These are phyloP conservation scores for Lenwebbia sp. DNA, from an alignment of 345 rosid species.

Conservation along the genomic window DNA sequence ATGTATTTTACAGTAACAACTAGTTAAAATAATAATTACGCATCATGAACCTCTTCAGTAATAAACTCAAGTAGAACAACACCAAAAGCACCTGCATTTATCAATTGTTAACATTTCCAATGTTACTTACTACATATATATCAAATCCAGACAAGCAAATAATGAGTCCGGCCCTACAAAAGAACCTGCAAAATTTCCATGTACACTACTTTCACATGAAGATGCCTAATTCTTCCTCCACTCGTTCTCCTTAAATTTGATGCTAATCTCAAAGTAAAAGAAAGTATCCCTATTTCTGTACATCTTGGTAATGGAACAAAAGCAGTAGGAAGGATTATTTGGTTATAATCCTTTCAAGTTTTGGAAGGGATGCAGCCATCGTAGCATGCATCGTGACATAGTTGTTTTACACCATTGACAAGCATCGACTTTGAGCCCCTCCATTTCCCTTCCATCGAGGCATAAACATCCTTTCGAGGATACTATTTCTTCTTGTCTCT, in stretches of 20 bases:
- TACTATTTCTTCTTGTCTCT: neutral
- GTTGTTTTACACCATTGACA: neutral
- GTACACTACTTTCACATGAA: neutral
- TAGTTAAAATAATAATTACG: neutral
- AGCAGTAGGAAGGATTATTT: neutral
- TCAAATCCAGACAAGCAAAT: neutral
- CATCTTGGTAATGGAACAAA: neutral
- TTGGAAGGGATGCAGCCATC: neutral
- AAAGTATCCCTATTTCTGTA: neutral
- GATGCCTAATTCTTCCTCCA: neutral
- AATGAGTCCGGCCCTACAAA: neutral
- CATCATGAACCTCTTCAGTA: neutral
- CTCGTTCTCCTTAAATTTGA: neutral
- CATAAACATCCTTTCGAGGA: neutral
- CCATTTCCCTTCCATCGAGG: neutral
- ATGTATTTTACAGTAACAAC: neutral
- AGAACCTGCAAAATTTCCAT: neutral
- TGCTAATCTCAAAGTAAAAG: neutral
- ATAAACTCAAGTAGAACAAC: neutral
- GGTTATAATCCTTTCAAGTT: neutral
- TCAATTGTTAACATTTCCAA: neutral
- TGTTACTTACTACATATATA: neutral
- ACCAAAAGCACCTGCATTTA: neutral
- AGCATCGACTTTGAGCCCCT: neutral
- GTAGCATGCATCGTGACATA: neutral